Base-by-base conservation (phyloP, 257 asterid genomes). In the Nemophila menziesii region DNA sequence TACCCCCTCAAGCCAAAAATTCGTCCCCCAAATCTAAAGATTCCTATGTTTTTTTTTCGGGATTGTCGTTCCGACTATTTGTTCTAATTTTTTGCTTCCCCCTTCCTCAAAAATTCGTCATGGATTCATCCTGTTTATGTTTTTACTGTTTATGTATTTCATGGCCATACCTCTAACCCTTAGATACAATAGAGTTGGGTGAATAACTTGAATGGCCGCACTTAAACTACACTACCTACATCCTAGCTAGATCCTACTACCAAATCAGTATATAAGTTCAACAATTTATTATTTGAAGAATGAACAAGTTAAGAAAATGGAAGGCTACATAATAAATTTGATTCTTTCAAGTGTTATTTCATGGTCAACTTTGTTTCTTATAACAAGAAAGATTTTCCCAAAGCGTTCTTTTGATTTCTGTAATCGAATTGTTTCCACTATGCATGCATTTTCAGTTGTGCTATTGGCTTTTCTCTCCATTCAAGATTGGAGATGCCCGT, bases 371-470 rank as follows among this genome's bases (percentile, higher is more conserved):
- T 40, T 79, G 71, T 90, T 81, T 49, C 13, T 72, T 16, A 22
- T 61, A 1, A 20, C 54, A 10, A 76, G 79, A 40, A 74, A 37
- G 43, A 3, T 68, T 12, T 52, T 72, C 13, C 66, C 69, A 2
- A 52, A 56, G 8, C 75, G 80, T 23, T 79, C 96, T 0, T 85
- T 81, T 50, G 85, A 85, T 60, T 84, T 85, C 66, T 76, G 89
- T 63, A 90, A 70, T 54, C 92, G 98, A 19, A 37, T 77, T 11
- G 92, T 85, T 10, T 81, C 98, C 0, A 76, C 78, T 0, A 20
- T 54, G 3, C 94, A 85, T 63, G 98, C 93, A 22, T 49, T 45
- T 29, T 39, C 60, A 5, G 93, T 86, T 0, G 86, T 90, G 0
- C 3, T n/a, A 5, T 49, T 89, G 39, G 87, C 92, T 22, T 70